Evolutionary conservation across 768 basidiomycete genomes (phyloP).

Genomic region (Auriscalpium orientale): DNA sequence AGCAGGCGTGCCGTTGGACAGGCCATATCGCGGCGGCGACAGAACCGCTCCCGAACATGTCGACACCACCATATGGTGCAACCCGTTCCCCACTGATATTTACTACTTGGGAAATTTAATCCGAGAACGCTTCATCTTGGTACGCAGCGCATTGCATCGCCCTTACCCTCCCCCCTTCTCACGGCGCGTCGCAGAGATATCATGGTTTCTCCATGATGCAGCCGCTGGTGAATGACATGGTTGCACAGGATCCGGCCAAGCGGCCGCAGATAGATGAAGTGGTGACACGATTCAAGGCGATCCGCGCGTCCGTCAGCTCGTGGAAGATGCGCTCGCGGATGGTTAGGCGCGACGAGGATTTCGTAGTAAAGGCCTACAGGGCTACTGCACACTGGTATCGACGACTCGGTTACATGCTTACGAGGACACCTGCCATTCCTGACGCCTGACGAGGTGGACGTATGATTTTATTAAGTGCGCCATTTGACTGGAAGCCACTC

Average conservation of each 20-base stretch:
- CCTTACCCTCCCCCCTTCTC: background rate
- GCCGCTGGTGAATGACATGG: conserved; percentile 25
- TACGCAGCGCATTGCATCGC: conserved; percentile 2
- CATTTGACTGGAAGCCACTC: no score
- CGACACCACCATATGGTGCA: background rate
- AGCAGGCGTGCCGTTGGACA: conserved; percentile 7
- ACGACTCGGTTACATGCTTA: no score
- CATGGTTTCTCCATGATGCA: conserved; percentile 8
- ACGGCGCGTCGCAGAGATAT: background rate
- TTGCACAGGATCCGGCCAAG: conserved; percentile 24
- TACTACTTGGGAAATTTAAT: conserved; percentile 20
- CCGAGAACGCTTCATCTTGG: conserved; percentile 12
- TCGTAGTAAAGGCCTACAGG: no score
- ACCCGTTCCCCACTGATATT: conserved; percentile 22
- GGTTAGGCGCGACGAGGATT: no score
- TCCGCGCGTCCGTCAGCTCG: conserved; percentile 18
- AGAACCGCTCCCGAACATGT: conserved; percentile 21
- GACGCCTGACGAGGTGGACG: no score
- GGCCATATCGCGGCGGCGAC: conserved; percentile 17
- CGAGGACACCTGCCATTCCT: no score
- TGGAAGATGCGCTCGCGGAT: conserved; percentile 23
- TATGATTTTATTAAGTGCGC: no score
- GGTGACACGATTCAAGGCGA: conserved; percentile 24
- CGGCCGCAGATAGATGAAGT: conserved; percentile 32
- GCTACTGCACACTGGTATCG: no score